Evolutionary conservation across 1,284 basidiomycete species (phyloP), one percentile per base, ranked within the genome.

Genomic region (Leccinum cinnamomeum): DNA sequence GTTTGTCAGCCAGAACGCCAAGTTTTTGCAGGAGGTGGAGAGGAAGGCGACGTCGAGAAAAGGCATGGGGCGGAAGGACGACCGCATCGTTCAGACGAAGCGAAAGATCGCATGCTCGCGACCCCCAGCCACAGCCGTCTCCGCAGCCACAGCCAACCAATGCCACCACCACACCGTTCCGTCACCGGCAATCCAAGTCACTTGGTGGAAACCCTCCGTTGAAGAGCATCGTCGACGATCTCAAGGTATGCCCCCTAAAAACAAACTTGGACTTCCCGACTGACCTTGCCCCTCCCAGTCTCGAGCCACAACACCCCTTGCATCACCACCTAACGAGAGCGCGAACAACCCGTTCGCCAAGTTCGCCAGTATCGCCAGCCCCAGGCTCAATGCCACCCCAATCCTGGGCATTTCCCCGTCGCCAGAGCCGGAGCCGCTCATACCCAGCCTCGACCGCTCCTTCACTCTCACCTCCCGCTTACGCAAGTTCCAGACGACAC

Each of bases 211-310:
- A 37, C 18, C 69, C 63, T 0, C 84, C 85, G 0, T 70, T 87
- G 57, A 84, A 78, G 73, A 90, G 89, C 67, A 91, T 92, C 65
- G 87, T 92, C 51, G 89, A 92, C 11, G 90, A 92, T 74, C 81
- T 92, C 56, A 89, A 88, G 79, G 85, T 84, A 33, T 7, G 46
- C 37, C 60, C 28, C 60, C 6, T 35, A 4, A 25, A 25, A 6
- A 50, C 25, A 5, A 3, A 0, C 2, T 2, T 1, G 4, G 44
- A 1, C 30, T 39, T 60, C 53, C 14, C 44, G 6, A 28, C 61
- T 55, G 25, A 58, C 6, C 5, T 33, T 25, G 25, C 28, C 8
- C 12, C 16, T 7, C 51, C 53, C 35, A 82, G 79, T 81, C 79
- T 46, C 79, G 79, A 18, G 66, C 76, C 33, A 71, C 72, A 0